Evolutionary conservation across 2,329 filamentous ascomycete species (phyloP).

Genomic region (Colletotrichum spaethianum): DNA sequence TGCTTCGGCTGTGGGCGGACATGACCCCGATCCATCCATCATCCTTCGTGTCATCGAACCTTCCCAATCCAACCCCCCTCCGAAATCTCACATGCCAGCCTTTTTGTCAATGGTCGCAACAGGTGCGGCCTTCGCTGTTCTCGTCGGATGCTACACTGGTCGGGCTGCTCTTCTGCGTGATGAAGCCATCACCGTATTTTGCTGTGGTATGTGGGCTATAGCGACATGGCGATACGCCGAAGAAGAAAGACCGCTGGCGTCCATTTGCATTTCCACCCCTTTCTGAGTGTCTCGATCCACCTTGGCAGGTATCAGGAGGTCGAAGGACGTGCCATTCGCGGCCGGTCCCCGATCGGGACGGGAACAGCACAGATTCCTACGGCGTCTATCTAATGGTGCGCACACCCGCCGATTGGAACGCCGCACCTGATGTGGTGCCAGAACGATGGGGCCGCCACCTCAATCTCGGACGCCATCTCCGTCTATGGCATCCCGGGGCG

Average conservation of each 20-base stretch:
- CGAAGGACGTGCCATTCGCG: conserved; percentile 1
- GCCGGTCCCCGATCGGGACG: conserved; percentile 33
- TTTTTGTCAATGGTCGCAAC: too few species aligned
- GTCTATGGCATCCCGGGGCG: conserved; percentile 3
- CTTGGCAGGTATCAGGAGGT: conserved; percentile 26
- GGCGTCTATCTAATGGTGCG: conserved; percentile 24
- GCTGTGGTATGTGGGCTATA: not conserved
- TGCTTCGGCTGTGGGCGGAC: conserved; percentile 6
- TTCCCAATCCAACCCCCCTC: conserved; percentile 3
- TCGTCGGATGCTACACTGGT: not conserved
- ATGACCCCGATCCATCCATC: conserved; percentile 13
- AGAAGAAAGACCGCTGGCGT: not conserved
- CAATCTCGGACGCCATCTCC: conserved; percentile 32
- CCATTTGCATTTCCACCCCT: not conserved
- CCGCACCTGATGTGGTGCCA: conserved; percentile 17
- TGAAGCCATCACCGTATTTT: conserved; percentile 6
- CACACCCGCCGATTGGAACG: conserved; percentile 21
- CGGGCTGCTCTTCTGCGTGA: not conserved
- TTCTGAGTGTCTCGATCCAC: not conserved
- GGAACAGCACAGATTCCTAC: conserved; percentile 21
- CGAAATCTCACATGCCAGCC: conserved; percentile 7
- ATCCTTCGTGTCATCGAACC: not conserved
- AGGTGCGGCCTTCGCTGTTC: too few species aligned
- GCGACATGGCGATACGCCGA: not conserved
- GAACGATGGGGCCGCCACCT: conserved; percentile 31